Conservation (phyloP, 176 grass and related monocot genomes). For the Aegilops sharonensis region DNA sequence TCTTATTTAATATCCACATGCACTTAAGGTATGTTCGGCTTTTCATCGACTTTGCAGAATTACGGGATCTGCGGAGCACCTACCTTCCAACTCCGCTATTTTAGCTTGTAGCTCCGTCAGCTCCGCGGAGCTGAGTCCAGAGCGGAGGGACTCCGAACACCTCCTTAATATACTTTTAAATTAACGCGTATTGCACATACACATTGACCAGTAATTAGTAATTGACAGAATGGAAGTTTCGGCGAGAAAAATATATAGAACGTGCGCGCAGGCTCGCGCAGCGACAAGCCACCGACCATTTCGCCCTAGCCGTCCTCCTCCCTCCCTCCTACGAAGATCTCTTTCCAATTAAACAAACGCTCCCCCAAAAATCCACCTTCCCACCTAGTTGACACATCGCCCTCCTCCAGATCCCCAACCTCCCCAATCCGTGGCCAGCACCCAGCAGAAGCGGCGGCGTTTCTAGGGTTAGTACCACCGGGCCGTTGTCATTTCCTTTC, state of each 20-base stretch:
- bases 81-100: too few relatives aligned
- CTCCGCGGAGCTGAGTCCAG: too few relatives aligned
- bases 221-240: neutral
- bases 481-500: neutral
- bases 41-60: too few relatives aligned
- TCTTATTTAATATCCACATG: too few relatives aligned
- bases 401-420: constrained; percentile 12
- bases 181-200: too few relatives aligned
- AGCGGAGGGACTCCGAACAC: too few relatives aligned
- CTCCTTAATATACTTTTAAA: too few relatives aligned
- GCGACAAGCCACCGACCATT: constrained; percentile 33
- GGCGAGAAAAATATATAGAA: neutral
- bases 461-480: constrained; percentile 49
- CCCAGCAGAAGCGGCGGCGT: neutral
- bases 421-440: neutral
- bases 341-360: constrained; percentile 19
- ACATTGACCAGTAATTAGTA: too few relatives aligned
- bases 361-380: constrained; percentile 12
- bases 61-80: too few relatives aligned
- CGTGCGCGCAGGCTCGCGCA: neutral
- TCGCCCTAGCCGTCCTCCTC: neutral
- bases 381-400: constrained; percentile 3
- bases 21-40: too few relatives aligned
- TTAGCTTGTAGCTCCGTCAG: too few relatives aligned
- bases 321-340: constrained; percentile 22